Conservation (phyloP, 306 rosid genomes). For the Castanea mollissima region DNA sequence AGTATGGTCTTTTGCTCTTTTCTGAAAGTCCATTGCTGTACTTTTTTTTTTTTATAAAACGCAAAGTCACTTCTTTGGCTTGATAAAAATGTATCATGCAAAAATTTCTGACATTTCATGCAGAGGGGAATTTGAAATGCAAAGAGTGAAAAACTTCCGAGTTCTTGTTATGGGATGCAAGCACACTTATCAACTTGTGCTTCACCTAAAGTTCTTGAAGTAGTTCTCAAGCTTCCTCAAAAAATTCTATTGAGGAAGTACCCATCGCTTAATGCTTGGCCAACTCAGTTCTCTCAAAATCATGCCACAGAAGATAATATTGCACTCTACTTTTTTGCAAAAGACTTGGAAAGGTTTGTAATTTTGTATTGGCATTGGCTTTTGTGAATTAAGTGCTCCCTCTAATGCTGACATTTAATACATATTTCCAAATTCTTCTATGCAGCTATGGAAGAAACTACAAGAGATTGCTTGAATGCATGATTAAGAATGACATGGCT, state of each 20-base stretch:
- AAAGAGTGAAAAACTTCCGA: background rate
- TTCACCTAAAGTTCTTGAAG: slow-evolving; percentile 23
- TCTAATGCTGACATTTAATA: background rate
- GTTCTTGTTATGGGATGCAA: slow-evolving; percentile 32
- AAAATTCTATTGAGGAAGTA: slow-evolving; percentile 31
- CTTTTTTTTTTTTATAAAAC: slow-evolving; percentile 1
- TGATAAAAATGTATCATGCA: background rate
- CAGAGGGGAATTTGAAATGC: slow-evolving; percentile 43
- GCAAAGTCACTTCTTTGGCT: background rate
- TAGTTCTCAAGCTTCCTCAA: slow-evolving; percentile 28
- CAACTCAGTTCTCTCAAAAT: slow-evolving; percentile 20
- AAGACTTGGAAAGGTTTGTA: slow-evolving; percentile 35
- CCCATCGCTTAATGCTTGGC: slow-evolving; percentile 44
- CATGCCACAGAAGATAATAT: slow-evolving; percentile 28
- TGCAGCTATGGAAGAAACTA: slow-evolving; percentile 29
- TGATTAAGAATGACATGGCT: slow-evolving; percentile 40
- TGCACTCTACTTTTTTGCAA: slow-evolving; percentile 36
- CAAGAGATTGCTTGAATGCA: slow-evolving; percentile 19
- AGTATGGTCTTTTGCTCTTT: slow-evolving; percentile 21
- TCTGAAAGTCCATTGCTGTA: slow-evolving; percentile 3
- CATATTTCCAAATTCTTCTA: background rate
- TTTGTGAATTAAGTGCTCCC: background rate
- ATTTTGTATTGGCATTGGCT: slow-evolving; percentile 8
- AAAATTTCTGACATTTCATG: slow-evolving; percentile 8
- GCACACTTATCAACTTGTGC: slow-evolving; percentile 37